phyloP scores from a whole-genome alignment of 2,329 filamentous ascomycete species.

The Mariannaea elegans region DNA sequence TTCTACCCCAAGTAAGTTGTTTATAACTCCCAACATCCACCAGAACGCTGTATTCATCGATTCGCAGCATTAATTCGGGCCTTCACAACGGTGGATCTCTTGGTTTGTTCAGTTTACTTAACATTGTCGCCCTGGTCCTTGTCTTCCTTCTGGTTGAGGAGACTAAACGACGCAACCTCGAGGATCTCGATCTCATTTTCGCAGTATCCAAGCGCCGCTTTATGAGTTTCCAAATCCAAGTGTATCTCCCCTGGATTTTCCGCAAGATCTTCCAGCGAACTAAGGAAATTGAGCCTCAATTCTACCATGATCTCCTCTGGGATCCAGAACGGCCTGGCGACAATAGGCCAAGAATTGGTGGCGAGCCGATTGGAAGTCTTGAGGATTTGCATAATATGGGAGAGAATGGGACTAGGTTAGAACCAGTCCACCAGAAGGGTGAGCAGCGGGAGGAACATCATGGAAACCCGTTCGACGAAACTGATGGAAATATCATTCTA shows the following conservation, averaged over 20 bases:
- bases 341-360: constrained; percentile 3
- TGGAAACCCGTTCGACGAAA: not conserved
- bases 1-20: constrained; percentile 46
- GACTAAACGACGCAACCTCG: constrained; percentile 51
- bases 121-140: constrained; percentile 55
- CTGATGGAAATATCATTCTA: not conserved
- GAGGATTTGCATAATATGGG: not conserved
- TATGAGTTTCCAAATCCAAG: constrained; percentile 45
- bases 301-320: constrained; percentile 48
- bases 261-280: constrained; percentile 36
- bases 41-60: not conserved
- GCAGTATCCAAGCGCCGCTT: constrained; percentile 44
- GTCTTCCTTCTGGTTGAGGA: constrained; percentile 56
- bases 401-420: not conserved
- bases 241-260: constrained; percentile 49
- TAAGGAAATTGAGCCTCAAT: constrained; percentile 37
- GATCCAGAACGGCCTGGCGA: constrained; percentile 18
- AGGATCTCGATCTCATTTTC: constrained; percentile 53
- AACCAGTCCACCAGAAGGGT: not conserved
- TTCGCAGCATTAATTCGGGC: constrained; percentile 25
- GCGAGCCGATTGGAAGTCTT: constrained; percentile 6
- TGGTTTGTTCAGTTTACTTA: constrained; percentile 57
- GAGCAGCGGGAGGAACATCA: not conserved
- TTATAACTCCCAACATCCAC: not conserved
- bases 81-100: constrained; percentile 47